phyloP scores from a whole-genome alignment of 2,329 filamentous ascomycete genomes.

The Thielaviopsis musarum region DNA sequence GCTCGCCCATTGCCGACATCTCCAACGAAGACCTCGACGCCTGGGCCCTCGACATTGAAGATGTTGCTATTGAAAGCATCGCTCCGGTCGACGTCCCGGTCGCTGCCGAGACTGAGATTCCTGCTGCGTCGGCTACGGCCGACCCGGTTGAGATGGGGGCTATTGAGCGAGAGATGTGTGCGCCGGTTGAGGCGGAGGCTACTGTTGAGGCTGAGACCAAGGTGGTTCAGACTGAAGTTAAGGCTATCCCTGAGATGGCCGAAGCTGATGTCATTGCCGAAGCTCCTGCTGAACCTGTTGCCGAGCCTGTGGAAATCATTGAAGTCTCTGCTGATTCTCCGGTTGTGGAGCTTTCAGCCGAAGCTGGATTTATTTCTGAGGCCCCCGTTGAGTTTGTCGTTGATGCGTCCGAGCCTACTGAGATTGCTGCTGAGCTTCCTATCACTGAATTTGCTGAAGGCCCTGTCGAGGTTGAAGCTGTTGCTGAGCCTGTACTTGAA shows the following conservation, averaged over 20 bases:
- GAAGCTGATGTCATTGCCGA: background rate
- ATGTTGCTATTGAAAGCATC: background rate
- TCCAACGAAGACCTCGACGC: constrained; percentile 8
- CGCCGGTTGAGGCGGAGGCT: background rate
- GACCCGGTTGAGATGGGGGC: constrained; percentile 1
- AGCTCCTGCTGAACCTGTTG: background rate
- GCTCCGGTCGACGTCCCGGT: background rate
- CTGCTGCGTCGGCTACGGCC: constrained; percentile 3
- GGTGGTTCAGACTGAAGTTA: constrained; percentile 2
- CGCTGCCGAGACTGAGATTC: background rate
- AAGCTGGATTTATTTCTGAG: background rate
- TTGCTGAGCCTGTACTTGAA: background rate
- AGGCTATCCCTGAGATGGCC: background rate
- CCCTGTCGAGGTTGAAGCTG: background rate
- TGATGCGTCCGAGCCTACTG: background rate
- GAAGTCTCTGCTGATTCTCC: background rate
- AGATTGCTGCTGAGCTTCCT: background rate
- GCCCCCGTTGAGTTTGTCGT: background rate
- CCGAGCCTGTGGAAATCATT: background rate
- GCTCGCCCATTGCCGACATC: constrained; percentile 3
- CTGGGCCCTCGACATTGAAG: constrained; percentile 2
- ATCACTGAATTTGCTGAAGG: too few species aligned
- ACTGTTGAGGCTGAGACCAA: background rate
- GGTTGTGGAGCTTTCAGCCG: background rate
- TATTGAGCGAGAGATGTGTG: background rate